Evolutionary conservation across 768 basidiomycete genomes (phyloP).

Genomic region (Xanthoconium purpureum): DNA sequence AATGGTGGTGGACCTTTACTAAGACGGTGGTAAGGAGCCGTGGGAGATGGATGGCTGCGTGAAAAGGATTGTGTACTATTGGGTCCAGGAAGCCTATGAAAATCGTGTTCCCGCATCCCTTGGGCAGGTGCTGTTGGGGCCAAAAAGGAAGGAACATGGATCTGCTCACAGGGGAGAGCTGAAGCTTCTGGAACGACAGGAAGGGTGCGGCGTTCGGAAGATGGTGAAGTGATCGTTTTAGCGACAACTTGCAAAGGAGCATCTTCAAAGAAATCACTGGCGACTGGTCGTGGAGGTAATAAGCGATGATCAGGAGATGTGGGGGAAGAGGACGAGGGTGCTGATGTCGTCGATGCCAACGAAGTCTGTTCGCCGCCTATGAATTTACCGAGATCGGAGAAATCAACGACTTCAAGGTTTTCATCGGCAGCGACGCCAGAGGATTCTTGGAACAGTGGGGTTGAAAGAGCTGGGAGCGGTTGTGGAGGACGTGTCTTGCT

Average conservation of each 20-base stretch:
- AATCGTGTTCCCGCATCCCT: slow-evolving; percentile 20
- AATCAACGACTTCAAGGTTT: slow-evolving; percentile 77
- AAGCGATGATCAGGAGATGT: slow-evolving; percentile 17
- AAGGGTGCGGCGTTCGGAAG: slow-evolving; percentile 16
- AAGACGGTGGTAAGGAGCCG: slow-evolving; percentile 20
- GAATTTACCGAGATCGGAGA: slow-evolving; percentile 71
- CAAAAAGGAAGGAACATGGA: not conserved
- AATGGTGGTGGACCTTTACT: slow-evolving; percentile 30
- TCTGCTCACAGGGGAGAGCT: slow-evolving; percentile 7
- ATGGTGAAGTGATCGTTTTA: slow-evolving; percentile 24
- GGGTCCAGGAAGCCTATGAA: slow-evolving; percentile 14
- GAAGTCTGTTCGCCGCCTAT: slow-evolving; percentile 40
- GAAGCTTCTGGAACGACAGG: slow-evolving; percentile 16
- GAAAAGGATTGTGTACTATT: slow-evolving; percentile 18
- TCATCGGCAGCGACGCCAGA: slow-evolving; percentile 50
- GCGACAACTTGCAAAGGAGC: slow-evolving; percentile 36
- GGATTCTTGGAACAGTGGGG: slow-evolving; percentile 32
- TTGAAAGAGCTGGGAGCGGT: slow-evolving; percentile 33
- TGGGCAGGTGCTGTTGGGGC: not conserved
- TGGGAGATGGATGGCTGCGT: slow-evolving; percentile 17
- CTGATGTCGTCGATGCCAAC: slow-evolving; percentile 7
- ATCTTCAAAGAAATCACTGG: slow-evolving; percentile 75
- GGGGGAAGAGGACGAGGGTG: slow-evolving; percentile 19
- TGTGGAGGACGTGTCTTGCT: slow-evolving; percentile 37
- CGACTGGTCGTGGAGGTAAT: slow-evolving; percentile 48